Evolutionary conservation across 2,329 filamentous ascomycete species (phyloP), one percentile per base, ranked within the genome.

Genomic region (Arachnopeziza araneosa): DNA sequence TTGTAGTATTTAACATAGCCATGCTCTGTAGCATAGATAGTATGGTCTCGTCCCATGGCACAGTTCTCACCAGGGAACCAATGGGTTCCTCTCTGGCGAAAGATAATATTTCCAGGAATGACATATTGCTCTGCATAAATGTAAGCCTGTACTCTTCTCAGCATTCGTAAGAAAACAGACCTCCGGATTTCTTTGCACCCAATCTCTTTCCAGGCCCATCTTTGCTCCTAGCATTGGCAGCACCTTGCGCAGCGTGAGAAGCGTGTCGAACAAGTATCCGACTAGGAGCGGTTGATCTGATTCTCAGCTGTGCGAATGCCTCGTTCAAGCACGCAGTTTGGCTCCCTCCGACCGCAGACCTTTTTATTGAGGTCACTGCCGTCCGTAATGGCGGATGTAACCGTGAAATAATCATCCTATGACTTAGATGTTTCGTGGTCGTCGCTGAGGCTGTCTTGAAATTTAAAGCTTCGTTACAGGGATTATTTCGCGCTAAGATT

Each of bases 1-100:
- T 88, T 86, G 81, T 99, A 99, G 83, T 96, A 99, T 69, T 95
- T 92, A 62, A 99, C 95, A 76, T 96, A 99, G 65, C 95, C 95
- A 2, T 88, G 82, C 59, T 89, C 84, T 61, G 86, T 87, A 57
- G 95, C 87, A 76, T 90, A 96, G 73, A 99, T 96, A 55, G 93
- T 98, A 79, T 98, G 95, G 75, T 99, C 93, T 63, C 95, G 89
- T 55, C 95, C 95, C 80, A 98, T 93, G 69, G 87, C 90, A 75
- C 90, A 91, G 77, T 99, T 98, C 74, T 98, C 95, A 70, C 95
- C 95, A 0, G 95, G 89, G 74, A 88, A 93, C 95, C 95, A 99
- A 70, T 87, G 84, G 3, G 95, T 96, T 69, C 95, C 95, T 70
- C 93, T 88, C 77, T 99, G 95, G 74, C 91, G 92, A 84, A 95